These are phyloP conservation scores for Annulohypoxylon moriforme DNA, from an alignment of 495 filamentous ascomycete genomes.

Conservation along the genomic window DNA sequence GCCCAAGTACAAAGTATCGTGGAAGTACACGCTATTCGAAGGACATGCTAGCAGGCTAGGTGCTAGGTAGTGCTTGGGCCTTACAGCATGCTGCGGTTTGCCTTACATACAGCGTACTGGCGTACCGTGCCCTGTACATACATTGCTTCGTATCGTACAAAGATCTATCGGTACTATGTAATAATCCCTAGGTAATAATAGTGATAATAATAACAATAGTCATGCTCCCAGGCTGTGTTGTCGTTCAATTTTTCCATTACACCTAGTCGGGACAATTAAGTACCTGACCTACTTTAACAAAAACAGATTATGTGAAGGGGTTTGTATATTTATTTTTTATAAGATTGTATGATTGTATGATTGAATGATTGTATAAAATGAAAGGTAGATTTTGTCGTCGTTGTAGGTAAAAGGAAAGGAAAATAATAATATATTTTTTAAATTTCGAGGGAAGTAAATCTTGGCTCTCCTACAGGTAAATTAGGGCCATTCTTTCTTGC, in stretches of 20 bases:
- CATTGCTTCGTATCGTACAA: slow-evolving; percentile 11
- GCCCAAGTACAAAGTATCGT: slow-evolving; percentile 37
- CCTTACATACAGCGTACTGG: slow-evolving; percentile 2
- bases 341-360: background rate
- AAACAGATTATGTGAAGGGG: background rate
- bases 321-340: background rate
- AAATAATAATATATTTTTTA: background rate
- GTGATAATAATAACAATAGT: background rate
- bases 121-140: background rate
- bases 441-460: background rate
- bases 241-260: slow-evolving; percentile 18
- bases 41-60: too few species aligned
- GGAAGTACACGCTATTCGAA: slow-evolving; percentile 12
- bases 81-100: slow-evolving; percentile 12
- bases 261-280: background rate
- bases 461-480: slow-evolving; percentile 5
- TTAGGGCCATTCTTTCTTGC: slow-evolving; percentile 13
- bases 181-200: background rate
- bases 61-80: slow-evolving; percentile 1
- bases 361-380: background rate
- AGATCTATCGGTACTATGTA: slow-evolving; percentile 2
- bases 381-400: background rate
- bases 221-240: slow-evolving; percentile 21
- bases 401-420: background rate
- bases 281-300: slow-evolving; percentile 4